Conservation (phyloP, 1,284 basidiomycete species). For the Austropuccinia psidii region DNA sequence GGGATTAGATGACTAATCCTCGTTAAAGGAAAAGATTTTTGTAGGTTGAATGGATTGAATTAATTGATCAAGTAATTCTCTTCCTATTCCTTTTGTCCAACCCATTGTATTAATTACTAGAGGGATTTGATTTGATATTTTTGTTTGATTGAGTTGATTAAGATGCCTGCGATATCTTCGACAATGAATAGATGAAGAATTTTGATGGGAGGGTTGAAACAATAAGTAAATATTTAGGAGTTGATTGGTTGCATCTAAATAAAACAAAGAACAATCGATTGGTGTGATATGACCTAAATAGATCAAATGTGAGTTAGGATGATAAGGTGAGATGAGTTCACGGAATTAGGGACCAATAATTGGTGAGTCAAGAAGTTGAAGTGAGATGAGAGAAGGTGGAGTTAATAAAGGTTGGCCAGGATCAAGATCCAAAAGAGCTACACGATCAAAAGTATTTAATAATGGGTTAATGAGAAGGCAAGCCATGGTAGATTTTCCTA, state of each 20-base stretch:
- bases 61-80: constrained; percentile 22
- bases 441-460: neutral
- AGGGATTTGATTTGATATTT: constrained; percentile 2
- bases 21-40: constrained; percentile 15
- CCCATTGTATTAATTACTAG: constrained; percentile 35
- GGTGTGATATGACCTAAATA: constrained; percentile 31
- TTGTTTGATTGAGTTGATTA: too few relatives aligned
- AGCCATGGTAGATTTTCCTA: constrained; percentile 27
- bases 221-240: constrained; percentile 19
- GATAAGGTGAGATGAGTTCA: neutral
- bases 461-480: constrained; percentile 20
- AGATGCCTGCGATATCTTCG: too few relatives aligned
- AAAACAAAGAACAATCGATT: constrained; percentile 4
- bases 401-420: constrained; percentile 34
- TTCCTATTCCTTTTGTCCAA: constrained; percentile 25
- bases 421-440: constrained; percentile 32
- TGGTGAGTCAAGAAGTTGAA: neutral
- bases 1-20: neutral
- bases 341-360: constrained; percentile 32
- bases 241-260: neutral
- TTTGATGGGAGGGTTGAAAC: neutral
- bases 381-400: constrained; percentile 24
- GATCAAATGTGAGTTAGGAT: constrained; percentile 1
- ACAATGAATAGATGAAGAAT: neutral
- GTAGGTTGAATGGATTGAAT: constrained; percentile 11